Evolutionary conservation across 2,329 filamentous ascomycete species (phyloP).

Genomic region (Stylonectria norvegica): DNA sequence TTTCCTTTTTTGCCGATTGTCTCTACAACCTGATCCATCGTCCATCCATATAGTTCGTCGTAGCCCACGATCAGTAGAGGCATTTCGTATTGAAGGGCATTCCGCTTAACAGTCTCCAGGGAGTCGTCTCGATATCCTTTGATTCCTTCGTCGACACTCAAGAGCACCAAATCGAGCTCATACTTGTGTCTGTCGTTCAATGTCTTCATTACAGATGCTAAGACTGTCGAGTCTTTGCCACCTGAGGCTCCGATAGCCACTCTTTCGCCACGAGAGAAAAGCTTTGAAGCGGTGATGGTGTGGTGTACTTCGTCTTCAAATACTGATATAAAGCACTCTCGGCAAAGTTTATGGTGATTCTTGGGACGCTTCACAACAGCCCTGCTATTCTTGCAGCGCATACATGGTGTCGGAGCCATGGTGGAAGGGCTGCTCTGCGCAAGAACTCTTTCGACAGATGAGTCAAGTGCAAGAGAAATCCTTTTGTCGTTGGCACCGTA

Average conservation of each 20-base stretch:
- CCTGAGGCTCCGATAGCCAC: slow-evolving; percentile 95
- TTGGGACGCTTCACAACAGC: slow-evolving; percentile 92
- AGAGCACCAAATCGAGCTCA: slow-evolving; percentile 76
- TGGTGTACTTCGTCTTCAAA: slow-evolving; percentile 95
- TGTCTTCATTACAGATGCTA: slow-evolving; percentile 91
- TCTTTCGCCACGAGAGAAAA: slow-evolving; percentile 80
- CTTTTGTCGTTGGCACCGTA: too few species aligned
- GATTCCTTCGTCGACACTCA: slow-evolving; percentile 96
- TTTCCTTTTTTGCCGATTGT: slow-evolving; percentile 97
- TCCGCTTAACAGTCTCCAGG: slow-evolving; percentile 92
- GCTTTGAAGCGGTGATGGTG: slow-evolving; percentile 75
- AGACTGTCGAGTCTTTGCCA: slow-evolving; percentile 94
- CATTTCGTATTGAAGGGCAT: slow-evolving; percentile 88
- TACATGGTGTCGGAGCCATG: slow-evolving; percentile 80
- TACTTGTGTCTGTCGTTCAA: slow-evolving; percentile 88
- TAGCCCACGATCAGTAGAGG: slow-evolving; percentile 90
- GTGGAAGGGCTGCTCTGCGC: too few species aligned
- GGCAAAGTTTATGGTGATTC: slow-evolving; percentile 91
- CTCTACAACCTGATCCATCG: slow-evolving; percentile 97
- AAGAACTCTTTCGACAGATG: slow-evolving; percentile 5
- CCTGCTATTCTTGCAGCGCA: slow-evolving; percentile 69
- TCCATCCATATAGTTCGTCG: slow-evolving; percentile 93
- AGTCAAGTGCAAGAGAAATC: too few species aligned
- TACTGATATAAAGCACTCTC: slow-evolving; percentile 75
- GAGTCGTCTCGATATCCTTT: slow-evolving; percentile 95